These are phyloP conservation scores for Grammothele lineata DNA, from an alignment of 768 basidiomycete genomes.

Conservation along the genomic window DNA sequence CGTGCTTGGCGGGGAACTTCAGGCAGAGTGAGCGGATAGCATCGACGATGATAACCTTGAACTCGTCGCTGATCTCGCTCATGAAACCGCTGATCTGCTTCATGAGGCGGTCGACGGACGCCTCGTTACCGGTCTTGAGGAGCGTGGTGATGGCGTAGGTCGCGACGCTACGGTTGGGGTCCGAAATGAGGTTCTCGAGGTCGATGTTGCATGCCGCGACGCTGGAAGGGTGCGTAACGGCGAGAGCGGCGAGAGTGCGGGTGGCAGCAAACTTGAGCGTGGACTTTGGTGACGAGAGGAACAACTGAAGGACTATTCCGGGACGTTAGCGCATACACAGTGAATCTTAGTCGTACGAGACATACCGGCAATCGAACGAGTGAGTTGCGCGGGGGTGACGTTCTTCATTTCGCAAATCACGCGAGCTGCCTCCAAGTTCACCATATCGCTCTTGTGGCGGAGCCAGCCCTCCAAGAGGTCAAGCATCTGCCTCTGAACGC, in stretches of 20 bases:
- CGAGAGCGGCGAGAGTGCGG: constrained; percentile 87
- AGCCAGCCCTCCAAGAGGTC: constrained; percentile 94
- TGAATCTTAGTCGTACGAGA: constrained; percentile 4
- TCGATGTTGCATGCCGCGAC: constrained; percentile 95
- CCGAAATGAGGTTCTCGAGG: constrained; percentile 93
- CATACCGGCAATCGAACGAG: constrained; percentile 85
- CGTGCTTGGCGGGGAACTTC: constrained; percentile 97
- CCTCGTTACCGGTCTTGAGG: constrained; percentile 99
- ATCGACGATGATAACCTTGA: constrained; percentile 99
- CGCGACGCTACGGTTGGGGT: constrained; percentile 92
- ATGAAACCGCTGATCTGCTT: constrained; percentile 99
- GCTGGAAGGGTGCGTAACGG: constrained; percentile 78
- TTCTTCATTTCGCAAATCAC: constrained; percentile 96
- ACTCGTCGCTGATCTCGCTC: constrained; percentile 99
- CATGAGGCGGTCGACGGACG: constrained; percentile 97
- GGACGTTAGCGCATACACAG: too few relatives aligned
- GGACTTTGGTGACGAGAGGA: constrained; percentile 92
- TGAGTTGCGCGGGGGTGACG: constrained; percentile 71
- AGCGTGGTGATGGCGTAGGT: constrained; percentile 98
- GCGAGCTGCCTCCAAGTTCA: constrained; percentile 97
- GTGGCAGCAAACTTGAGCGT: constrained; percentile 97
- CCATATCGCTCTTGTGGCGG: constrained; percentile 99
- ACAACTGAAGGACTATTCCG: constrained; percentile 79
- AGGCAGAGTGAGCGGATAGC: constrained; percentile 97
- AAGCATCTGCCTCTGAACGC: constrained; percentile 87